Conservation (phyloP, 768 basidiomycete species). For the Trametes elegans region DNA sequence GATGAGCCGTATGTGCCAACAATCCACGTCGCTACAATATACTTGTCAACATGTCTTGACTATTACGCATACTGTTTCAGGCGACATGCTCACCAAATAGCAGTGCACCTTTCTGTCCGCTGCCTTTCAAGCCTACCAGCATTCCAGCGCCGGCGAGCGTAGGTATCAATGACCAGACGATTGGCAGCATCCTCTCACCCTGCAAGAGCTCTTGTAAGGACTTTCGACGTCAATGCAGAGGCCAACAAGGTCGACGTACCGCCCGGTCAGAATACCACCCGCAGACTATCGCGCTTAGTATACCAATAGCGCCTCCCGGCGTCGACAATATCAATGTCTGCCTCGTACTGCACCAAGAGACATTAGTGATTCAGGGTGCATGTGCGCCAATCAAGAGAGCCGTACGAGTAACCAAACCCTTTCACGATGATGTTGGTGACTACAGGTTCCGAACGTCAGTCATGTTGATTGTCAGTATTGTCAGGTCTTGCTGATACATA, state of each 20-base stretch:
- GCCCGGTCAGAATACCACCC: constrained; percentile 68
- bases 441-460: constrained; percentile 22
- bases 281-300: constrained; percentile 47
- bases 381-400: background rate
- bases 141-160: constrained; percentile 52
- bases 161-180: constrained; percentile 55
- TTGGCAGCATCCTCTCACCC: constrained; percentile 62
- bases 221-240: too few species aligned
- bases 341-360: constrained; percentile 41
- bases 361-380: background rate
- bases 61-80: background rate
- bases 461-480: background rate
- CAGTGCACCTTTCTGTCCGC: constrained; percentile 47
- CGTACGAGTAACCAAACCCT: constrained; percentile 62
- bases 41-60: background rate
- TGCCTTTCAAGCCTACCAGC: constrained; percentile 48
- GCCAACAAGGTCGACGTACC: constrained; percentile 32
- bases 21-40: constrained; percentile 44
- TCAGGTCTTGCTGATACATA: constrained; percentile 28
- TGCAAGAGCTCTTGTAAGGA: constrained; percentile 10
- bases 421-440: constrained; percentile 64
- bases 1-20: constrained; percentile 59
- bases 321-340: constrained; percentile 61
- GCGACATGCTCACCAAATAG: constrained; percentile 46
- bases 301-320: constrained; percentile 51